Evolutionary conservation across 2,329 filamentous ascomycete species (phyloP), one percentile per base, ranked within the genome.

Genomic region (Knufia fluminis): DNA sequence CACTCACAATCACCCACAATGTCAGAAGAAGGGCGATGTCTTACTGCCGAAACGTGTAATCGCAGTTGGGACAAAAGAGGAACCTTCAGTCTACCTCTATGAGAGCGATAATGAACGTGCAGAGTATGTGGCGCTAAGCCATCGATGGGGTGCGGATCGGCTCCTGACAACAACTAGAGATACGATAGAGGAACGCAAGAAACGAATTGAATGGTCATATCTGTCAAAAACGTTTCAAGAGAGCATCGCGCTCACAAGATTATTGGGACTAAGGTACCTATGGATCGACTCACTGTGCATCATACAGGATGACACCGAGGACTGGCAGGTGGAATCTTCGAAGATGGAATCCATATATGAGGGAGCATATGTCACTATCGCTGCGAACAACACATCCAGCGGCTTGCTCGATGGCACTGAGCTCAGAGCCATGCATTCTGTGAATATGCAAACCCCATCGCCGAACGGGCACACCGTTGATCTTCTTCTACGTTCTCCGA

Each of bases 371-470:
- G 16, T 20, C 23, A 44, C n/a, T 8, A 4, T 44, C 16, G n/a
- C n/a, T n/a, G n/a, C n/a, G n/a, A n/a, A n/a, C n/a, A n/a, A n/a
- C n/a, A n/a, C n/a, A n/a, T n/a, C 10, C 23, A 9, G 26, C 41
- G 4, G 9, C 41, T 31, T 14, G 7, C 7, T 7, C 28, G 28
- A 7, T 14, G 28, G 28, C 7, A 28, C 20, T 12, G 48, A 97
- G 74, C 92, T 92, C 97, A 2, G 83, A 78, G 32, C 71, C 71
- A 19, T 17, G 3, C 9, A 19, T 17, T 22, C 16, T 10, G 7
- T 10, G 17, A 19, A 38, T 17, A n/a, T 8, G 17, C 14, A 8
- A 7, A n/a, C 35, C 6, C 7, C 6, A 38, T 38, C 35, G 8
- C 12, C 6, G 7, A 38, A n/a, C 17, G 16, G 16, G 12, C 6